A percentile compares a stretch with the other conserved stretches of the same genome.
phyloP scores from a whole-genome alignment of 176 grass and related monocot genomes.

The Lolium perenne region DNA sequence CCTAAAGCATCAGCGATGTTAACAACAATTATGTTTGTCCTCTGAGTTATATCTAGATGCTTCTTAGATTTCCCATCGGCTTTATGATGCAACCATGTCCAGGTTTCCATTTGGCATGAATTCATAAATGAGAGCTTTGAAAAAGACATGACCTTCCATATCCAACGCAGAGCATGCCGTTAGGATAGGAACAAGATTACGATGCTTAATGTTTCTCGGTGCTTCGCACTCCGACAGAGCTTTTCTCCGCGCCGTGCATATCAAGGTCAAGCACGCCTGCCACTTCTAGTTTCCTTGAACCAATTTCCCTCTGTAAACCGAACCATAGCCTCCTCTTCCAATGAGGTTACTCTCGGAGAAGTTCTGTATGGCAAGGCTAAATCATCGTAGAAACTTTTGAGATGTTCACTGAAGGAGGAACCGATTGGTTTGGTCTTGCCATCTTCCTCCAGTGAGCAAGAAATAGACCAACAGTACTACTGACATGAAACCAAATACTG shows the following conservation, averaged over 20 bases:
- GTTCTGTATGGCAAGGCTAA: slow-evolving; percentile 40
- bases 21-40: no score
- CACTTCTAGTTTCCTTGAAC: neutral
- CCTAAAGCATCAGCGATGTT: no score
- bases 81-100: no score
- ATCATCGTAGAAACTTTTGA: neutral
- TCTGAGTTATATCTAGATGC: no score
- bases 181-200: no score
- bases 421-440: neutral
- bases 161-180: slow-evolving; percentile 48
- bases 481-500: neutral
- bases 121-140: no score
- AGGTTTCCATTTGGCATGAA: no score
- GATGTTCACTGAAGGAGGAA: no score
- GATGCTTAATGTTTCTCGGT: no score
- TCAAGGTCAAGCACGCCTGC: slow-evolving; percentile 52
- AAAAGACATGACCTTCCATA: neutral
- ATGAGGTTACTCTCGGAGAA: slow-evolving; percentile 45
- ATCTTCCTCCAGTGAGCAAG: neutral
- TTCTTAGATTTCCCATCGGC: no score
- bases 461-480: neutral
- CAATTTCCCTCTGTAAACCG: slow-evolving; percentile 53
- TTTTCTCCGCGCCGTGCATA: slow-evolving; percentile 39
- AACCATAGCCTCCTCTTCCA: slow-evolving; percentile 51
- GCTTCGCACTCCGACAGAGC: no score